Evolutionary conservation across 2,329 filamentous ascomycete species (phyloP).

Genomic region (Colletotrichum sojae): DNA sequence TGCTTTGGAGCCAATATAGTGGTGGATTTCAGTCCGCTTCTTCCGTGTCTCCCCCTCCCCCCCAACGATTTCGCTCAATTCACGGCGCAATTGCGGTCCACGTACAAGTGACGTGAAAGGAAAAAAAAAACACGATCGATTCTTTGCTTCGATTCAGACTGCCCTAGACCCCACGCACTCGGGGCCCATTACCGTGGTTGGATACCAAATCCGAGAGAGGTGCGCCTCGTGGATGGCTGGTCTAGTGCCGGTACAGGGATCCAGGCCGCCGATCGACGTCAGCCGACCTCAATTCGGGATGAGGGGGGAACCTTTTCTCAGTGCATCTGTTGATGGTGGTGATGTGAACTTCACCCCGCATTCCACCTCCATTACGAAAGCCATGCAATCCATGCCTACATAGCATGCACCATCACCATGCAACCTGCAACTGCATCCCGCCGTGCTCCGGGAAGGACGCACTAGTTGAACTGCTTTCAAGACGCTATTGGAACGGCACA

Average conservation of each 20-base stretch:
- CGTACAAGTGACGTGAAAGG: neutral
- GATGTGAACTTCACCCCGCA: slow-evolving; percentile 20
- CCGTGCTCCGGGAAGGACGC: neutral
- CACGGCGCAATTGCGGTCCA: neutral
- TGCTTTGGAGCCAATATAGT: slow-evolving; percentile 24
- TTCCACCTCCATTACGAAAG: slow-evolving; percentile 9
- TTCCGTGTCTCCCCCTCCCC: slow-evolving; percentile 16
- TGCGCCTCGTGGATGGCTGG: slow-evolving; percentile 23
- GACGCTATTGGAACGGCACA: slow-evolving; percentile 16
- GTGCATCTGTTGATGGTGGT: neutral
- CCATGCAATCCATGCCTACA: neutral
- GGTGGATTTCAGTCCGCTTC: slow-evolving; percentile 30
- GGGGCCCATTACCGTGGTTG: slow-evolving; percentile 32
- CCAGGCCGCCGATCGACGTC: slow-evolving; percentile 31
- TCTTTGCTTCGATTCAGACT: slow-evolving; percentile 23
- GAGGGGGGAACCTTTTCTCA: slow-evolving; percentile 1
- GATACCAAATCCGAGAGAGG: slow-evolving; percentile 32
- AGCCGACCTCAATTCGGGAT: slow-evolving; percentile 30
- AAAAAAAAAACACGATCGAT: slow-evolving; percentile 8
- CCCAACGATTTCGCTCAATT: slow-evolving; percentile 11
- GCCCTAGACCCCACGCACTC: slow-evolving; percentile 15
- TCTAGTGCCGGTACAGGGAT: slow-evolving; percentile 35
- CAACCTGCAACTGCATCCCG: neutral
- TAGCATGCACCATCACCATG: neutral
- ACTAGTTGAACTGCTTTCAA: neutral